Evolutionary conservation across 2,329 filamentous ascomycete genomes (phyloP).

Genomic region (Dactylellina cionopaga): DNA sequence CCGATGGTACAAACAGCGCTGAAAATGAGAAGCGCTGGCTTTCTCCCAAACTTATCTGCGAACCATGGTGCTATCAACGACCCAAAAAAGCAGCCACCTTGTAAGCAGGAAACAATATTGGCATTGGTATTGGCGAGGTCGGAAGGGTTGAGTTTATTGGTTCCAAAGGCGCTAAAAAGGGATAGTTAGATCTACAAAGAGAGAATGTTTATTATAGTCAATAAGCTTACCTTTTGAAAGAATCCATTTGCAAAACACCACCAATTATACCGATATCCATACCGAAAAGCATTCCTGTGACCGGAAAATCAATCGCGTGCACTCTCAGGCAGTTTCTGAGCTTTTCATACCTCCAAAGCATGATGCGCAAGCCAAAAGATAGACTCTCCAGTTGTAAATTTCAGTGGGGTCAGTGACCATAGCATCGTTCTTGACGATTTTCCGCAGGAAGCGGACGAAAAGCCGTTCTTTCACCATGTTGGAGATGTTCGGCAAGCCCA

Average conservation of each 20-base stretch:
- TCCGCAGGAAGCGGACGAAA: conserved; percentile 59
- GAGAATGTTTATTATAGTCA: no score
- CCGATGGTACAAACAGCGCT: conserved; percentile 70
- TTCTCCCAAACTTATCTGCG: conserved; percentile 69
- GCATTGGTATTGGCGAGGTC: conserved; percentile 68
- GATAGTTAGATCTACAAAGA: not conserved
- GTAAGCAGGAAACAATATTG: conserved; percentile 76
- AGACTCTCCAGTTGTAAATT: conserved; percentile 76
- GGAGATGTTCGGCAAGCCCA: no score
- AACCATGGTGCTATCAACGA: conserved; percentile 70
- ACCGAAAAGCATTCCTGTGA: conserved; percentile 70
- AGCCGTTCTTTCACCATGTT: conserved; percentile 31
- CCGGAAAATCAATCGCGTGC: conserved; percentile 60
- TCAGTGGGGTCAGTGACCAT: conserved; percentile 74
- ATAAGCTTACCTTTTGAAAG: conserved; percentile 66
- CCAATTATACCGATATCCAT: conserved; percentile 75
- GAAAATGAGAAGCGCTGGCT: conserved; percentile 67
- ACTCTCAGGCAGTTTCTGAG: conserved; percentile 42
- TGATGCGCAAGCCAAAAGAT: conserved; percentile 69
- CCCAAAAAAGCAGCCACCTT: conserved; percentile 85
- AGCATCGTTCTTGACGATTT: conserved; percentile 69
- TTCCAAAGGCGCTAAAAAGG: conserved; percentile 65
- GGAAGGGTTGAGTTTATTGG: conserved; percentile 61
- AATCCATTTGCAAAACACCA: conserved; percentile 71
- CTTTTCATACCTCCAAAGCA: conserved; percentile 58